phyloP scores from a whole-genome alignment of 1,284 basidiomycete genomes.

The Afroboletus lepidellus region DNA sequence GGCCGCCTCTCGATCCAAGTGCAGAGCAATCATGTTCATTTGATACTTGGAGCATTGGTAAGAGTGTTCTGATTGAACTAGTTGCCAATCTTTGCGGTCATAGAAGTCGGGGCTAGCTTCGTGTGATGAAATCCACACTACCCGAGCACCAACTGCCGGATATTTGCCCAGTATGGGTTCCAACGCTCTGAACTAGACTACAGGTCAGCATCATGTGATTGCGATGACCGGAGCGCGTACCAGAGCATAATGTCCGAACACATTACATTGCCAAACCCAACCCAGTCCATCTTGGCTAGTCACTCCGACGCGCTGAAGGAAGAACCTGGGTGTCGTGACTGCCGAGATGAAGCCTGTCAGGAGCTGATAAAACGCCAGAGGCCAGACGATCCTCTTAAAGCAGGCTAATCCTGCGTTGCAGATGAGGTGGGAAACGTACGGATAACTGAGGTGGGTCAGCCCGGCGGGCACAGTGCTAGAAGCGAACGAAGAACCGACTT shows the following conservation, averaged over 20 bases:
- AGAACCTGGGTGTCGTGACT: slow-evolving; percentile 60
- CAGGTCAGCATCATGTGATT: slow-evolving; percentile 11
- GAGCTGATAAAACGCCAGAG: slow-evolving; percentile 50
- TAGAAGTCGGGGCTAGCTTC: slow-evolving; percentile 60
- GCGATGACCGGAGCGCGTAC: slow-evolving; percentile 45
- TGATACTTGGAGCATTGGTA: slow-evolving; percentile 83
- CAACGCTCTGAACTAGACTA: slow-evolving; percentile 57
- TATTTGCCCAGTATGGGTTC: slow-evolving; percentile 49
- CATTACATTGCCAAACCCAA: slow-evolving; percentile 83
- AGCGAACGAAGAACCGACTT: slow-evolving; percentile 43
- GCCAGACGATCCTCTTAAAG: slow-evolving; percentile 61
- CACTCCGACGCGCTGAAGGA: slow-evolving; percentile 61
- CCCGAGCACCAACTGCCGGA: slow-evolving; percentile 49
- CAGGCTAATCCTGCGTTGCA: slow-evolving; percentile 80
- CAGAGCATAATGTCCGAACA: slow-evolving; percentile 80
- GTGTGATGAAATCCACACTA: slow-evolving; percentile 81
- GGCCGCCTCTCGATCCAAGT: slow-evolving; percentile 50
- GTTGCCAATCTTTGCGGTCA: slow-evolving; percentile 70
- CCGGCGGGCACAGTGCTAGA: not conserved
- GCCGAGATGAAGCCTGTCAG: slow-evolving; percentile 45
- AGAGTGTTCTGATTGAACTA: slow-evolving; percentile 56
- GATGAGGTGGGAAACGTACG: slow-evolving; percentile 80
- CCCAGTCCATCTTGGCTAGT: slow-evolving; percentile 73
- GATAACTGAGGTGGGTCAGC: slow-evolving; percentile 51
- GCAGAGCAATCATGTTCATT: slow-evolving; percentile 66